Evolutionary conservation across 73 alveolate genomes (phyloP), one percentile per base, ranked within the genome.

Genomic region (Stentor coeruleus): DNA sequence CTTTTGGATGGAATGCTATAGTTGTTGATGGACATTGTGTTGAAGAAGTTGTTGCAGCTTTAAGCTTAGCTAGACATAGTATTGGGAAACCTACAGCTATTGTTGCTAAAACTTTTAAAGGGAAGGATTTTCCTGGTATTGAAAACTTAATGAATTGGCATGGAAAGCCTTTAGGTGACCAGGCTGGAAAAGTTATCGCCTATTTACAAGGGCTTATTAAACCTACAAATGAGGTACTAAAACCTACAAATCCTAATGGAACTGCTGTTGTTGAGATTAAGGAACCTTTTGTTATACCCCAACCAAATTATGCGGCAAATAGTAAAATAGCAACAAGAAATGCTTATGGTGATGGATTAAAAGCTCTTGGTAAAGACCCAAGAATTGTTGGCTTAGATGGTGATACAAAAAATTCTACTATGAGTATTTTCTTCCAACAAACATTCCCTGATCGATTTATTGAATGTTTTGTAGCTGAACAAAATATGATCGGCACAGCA

Each of bases 391-490:
- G 92, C 39, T 77, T 89, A 30, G 97, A 91, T 80, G 97, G 92
- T 3, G 97, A 91, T 59, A 86, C 90, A 37, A 91, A 91, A 81
- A 91, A 91, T 87, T 86, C 93, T 20, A 91, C 97, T 42, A 77
- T 86, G 82, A 76, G 90, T 28, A 58, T 76, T 3, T 42, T 55
- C 57, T 77, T 86, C 57, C 84, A 89, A 83, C 60, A 89, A 28
- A 87, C 93, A 2, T 80, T 82, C 85, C 93, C 95, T 59, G 86
- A 86, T 11, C 88, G 88, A 55, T 91, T 89, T 85, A 87, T 91
- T 73, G 94, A 91, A 58, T 89, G 97, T 81, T 91, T 82, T 82
- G 86, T 91, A 39, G 94, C 95, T 57, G 97, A 91, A 89, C 89
- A 91, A 75, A 91, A 91, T 83, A 39, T 91, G 82, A 85, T 91